Evolutionary conservation across 2,329 filamentous ascomycete genomes (phyloP).

Genomic region (Ustulina deusta): DNA sequence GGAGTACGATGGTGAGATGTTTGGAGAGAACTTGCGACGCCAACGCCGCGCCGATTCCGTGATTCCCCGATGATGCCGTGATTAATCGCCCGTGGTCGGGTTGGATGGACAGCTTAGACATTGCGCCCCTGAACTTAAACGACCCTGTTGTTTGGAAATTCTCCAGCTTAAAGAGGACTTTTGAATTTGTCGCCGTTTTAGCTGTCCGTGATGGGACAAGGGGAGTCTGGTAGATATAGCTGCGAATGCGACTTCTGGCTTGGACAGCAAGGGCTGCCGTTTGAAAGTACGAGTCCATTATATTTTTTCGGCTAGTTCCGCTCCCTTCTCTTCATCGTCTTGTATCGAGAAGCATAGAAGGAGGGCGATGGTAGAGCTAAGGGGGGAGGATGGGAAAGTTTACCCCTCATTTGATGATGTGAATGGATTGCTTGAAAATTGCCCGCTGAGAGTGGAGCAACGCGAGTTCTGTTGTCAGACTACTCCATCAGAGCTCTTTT

Average conservation of each 20-base stretch:
- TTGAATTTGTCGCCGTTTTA: background rate
- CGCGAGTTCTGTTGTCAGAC: too few relatives aligned
- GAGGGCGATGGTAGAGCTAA: background rate
- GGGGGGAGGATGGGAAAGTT: background rate
- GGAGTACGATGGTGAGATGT: constrained; percentile 15
- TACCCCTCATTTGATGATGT: background rate
- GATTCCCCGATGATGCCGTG: constrained; percentile 17
- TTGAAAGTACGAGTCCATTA: background rate
- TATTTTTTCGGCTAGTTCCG: background rate
- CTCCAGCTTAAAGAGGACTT: constrained; percentile 12
- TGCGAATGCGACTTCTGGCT: constrained; percentile 8
- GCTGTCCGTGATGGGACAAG: constrained; percentile 10
- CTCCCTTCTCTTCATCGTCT: background rate
- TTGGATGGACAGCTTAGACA: constrained; percentile 11
- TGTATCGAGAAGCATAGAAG: background rate
- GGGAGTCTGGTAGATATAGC: constrained; percentile 11
- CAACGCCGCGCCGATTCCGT: constrained; percentile 18
- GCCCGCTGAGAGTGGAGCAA: too few relatives aligned
- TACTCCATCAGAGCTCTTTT: too few relatives aligned
- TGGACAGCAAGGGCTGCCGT: constrained; percentile 15
- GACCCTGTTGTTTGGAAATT: constrained; percentile 18
- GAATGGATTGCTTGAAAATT: too few relatives aligned
- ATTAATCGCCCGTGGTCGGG: constrained; percentile 3
- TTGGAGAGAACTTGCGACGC: constrained; percentile 15
- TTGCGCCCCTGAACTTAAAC: constrained; percentile 14